A percentile compares a stretch with the other conserved stretches of the same genome.
phyloP scores from a whole-genome alignment of 257 asterid genomes.

The Nicotiana paniculata region DNA sequence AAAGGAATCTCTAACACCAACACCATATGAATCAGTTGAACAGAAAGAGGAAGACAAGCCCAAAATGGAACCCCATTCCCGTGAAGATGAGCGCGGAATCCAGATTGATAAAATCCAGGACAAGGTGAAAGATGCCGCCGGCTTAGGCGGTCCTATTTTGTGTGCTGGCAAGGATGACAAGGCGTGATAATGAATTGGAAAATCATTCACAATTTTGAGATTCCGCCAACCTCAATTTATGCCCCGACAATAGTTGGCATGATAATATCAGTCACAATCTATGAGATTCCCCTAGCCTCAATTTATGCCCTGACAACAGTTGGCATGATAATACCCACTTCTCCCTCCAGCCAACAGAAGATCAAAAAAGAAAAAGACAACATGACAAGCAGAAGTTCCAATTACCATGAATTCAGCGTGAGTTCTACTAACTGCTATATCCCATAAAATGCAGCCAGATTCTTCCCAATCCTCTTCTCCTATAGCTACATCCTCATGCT shows the following conservation, averaged over 20 bases:
- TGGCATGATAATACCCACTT: too few species aligned
- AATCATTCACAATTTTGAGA: too few species aligned
- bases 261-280: too few species aligned
- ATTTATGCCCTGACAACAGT: too few species aligned
- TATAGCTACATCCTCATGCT: slow-evolving; percentile 21
- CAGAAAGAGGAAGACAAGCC: slow-evolving; percentile 59
- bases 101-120: slow-evolving; percentile 58
- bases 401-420: slow-evolving; percentile 86
- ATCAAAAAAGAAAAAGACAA: not conserved
- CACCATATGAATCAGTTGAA: slow-evolving; percentile 59
- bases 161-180: slow-evolving; percentile 64
- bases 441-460: slow-evolving; percentile 92
- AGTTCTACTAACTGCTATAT: slow-evolving; percentile 82
- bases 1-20: slow-evolving; percentile 67
- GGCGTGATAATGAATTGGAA: too few species aligned
- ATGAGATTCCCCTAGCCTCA: too few species aligned
- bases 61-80: slow-evolving; percentile 42
- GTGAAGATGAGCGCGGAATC: slow-evolving; percentile 73
- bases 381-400: slow-evolving; percentile 10
- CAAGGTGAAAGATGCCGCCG: slow-evolving; percentile 78
- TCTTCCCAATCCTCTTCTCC: slow-evolving; percentile 76
- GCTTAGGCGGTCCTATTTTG: slow-evolving; percentile 68
- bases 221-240: too few species aligned
- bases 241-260: too few species aligned
- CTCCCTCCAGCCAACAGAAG: too few species aligned